Base-by-base conservation (phyloP, 192 early-diverging fungal species). In the Coemansia aciculifera region DNA sequence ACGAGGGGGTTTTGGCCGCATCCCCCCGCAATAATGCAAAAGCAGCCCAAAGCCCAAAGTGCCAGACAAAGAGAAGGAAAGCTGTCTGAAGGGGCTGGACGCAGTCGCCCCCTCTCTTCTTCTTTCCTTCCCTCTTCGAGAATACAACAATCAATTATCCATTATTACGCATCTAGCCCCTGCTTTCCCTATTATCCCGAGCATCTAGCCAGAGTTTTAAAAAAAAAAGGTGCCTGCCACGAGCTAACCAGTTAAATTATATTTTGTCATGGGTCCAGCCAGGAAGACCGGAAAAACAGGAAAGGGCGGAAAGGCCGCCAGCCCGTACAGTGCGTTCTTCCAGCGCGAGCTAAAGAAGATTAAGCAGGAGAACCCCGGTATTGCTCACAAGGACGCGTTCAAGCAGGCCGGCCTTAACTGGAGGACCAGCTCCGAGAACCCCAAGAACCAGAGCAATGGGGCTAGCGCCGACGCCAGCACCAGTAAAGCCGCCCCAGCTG, bases 341-440 rank as follows among this genome's bases (percentile, higher is more conserved):
- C 66, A 73, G 39, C 62, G 56, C 12, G 81, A 83, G 75, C 72
- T 83, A 34, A 78, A 78, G 68, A 72, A 76, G 15, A 62, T 83
- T 38, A 83, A 83, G 63, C 37, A 24, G 38, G 68, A 73, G 60
- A 66, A 83, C 62, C 76, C 81, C 15, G 36, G n/a, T 7, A 74
- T 83, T 38, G 42, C 81, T 7, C 81, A 83, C 68, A 78, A 74
- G 62, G 76, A 74, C 3, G 81, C 76, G 27, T 83, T 83, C 67
- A 83, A 74, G 66, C 75, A 78, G 39, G 81, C 81, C 6, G 76
- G 66, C 4, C 64, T 75, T 13, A 78, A 75, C 69, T 83, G 81
- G 81, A 67, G 64, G 39, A 75, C 66, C 11, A 83, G 81, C 43
- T 57, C 69, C 2, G 48, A 69, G 59, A 83, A 83, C 52, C 81